Evolutionary conservation across 2,329 filamentous ascomycete genomes (phyloP).

Genomic region (Bertia moriformis): DNA sequence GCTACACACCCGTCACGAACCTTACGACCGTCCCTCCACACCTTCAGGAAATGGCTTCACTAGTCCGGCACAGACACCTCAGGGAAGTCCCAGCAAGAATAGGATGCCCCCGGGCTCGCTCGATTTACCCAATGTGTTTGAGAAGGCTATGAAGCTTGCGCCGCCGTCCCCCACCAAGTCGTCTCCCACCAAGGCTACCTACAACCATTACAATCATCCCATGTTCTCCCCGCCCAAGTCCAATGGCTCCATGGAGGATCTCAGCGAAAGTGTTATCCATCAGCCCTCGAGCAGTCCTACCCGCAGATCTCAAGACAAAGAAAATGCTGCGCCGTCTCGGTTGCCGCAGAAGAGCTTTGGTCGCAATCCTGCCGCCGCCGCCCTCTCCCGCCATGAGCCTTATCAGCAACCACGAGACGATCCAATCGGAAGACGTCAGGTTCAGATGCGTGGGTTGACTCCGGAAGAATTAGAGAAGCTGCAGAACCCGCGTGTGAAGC

Average conservation of each 20-base stretch:
- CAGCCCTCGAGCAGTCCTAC: conserved; percentile 23
- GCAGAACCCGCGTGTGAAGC: conserved; percentile 80
- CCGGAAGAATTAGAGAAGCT: conserved; percentile 82
- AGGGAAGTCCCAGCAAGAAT: conserved; percentile 33
- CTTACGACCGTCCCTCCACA: conserved; percentile 27
- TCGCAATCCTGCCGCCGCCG: conserved; percentile 35
- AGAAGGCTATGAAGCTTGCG: conserved; percentile 29
- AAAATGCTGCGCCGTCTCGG: conserved; percentile 42
- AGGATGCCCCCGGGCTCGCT: conserved; percentile 27
- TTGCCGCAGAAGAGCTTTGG: conserved; percentile 27
- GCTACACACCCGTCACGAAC: conserved; percentile 29
- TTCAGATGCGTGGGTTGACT: conserved; percentile 49
- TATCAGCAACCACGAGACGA: conserved; percentile 30
- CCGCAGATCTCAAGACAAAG: conserved; percentile 34
- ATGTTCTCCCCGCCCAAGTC: conserved; percentile 22
- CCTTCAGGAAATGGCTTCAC: conserved; percentile 26
- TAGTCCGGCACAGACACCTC: conserved; percentile 28
- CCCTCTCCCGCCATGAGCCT: conserved; percentile 43
- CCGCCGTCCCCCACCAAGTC: conserved; percentile 22
- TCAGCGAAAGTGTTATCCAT: conserved; percentile 24
- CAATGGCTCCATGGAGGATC: conserved; percentile 13
- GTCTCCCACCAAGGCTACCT: conserved; percentile 20
- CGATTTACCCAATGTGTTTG: conserved; percentile 30
- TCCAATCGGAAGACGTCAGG: neutral
- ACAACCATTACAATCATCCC: conserved; percentile 16